phyloP scores from a whole-genome alignment of 1,284 basidiomycete species.

The Ganoderma sinense region DNA sequence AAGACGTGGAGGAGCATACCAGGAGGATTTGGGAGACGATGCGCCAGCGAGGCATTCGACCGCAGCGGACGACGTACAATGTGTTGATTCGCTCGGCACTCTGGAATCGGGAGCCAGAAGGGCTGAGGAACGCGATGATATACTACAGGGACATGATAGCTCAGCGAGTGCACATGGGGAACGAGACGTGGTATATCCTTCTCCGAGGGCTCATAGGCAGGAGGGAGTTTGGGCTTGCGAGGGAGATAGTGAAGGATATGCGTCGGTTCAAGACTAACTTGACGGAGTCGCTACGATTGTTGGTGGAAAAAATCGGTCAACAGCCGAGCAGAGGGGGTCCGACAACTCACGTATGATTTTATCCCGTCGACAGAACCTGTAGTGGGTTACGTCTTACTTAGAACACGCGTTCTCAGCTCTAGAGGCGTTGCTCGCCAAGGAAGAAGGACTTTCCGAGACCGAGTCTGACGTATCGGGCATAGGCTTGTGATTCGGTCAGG shows the following conservation, averaged over 20 bases:
- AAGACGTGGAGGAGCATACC: constrained; percentile 53
- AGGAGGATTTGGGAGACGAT: constrained; percentile 66
- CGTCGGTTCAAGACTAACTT: constrained; percentile 29
- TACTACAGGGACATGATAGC: constrained; percentile 74
- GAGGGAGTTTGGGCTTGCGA: constrained; percentile 64
- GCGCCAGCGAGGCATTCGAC: constrained; percentile 56
- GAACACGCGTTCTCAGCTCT: constrained; percentile 2
- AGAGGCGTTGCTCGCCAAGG: constrained; percentile 48
- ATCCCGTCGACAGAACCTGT: constrained; percentile 7
- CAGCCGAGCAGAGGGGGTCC: constrained; percentile 34
- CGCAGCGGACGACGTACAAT: constrained; percentile 76
- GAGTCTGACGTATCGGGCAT: constrained; percentile 72
- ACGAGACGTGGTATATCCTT: constrained; percentile 81
- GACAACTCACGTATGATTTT: constrained; percentile 25
- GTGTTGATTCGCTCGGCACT: constrained; percentile 74
- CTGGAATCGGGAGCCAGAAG: constrained; percentile 53
- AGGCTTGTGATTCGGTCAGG: constrained; percentile 55
- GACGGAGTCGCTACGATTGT: constrained; percentile 43
- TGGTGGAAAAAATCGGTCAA: constrained; percentile 49
- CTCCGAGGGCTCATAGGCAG: constrained; percentile 65
- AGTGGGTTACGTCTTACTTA: constrained; percentile 7
- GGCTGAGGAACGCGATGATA: constrained; percentile 59
- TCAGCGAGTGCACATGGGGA: constrained; percentile 55
- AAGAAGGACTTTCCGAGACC: constrained; percentile 77
- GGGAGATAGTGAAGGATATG: constrained; percentile 69